These are phyloP conservation scores for Aureoboletus auriporus DNA, from an alignment of 768 basidiomycete genomes.

Conservation along the genomic window DNA sequence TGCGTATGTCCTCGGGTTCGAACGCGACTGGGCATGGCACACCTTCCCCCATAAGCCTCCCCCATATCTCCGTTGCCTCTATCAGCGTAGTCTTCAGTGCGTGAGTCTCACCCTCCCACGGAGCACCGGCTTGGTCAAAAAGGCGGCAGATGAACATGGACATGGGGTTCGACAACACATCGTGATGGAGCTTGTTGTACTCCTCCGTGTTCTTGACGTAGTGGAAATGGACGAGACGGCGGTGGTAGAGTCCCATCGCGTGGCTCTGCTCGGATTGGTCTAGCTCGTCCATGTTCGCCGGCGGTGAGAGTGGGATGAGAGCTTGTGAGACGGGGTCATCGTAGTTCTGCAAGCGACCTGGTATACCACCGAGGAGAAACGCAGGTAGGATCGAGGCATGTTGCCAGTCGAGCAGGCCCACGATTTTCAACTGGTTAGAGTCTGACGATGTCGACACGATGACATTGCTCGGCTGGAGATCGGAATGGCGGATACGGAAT, in stretches of 20 bases:
- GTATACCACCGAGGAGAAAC: slow-evolving; percentile 43
- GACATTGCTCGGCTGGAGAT: slow-evolving; percentile 38
- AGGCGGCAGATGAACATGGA: neutral
- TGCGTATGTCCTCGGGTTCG: neutral
- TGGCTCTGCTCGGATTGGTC: neutral
- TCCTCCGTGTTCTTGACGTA: neutral
- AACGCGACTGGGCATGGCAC: slow-evolving; percentile 2
- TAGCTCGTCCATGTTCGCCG: neutral
- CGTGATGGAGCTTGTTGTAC: neutral
- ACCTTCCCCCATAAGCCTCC: neutral
- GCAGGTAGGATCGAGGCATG: slow-evolving; percentile 37
- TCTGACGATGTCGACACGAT: too few relatives aligned
- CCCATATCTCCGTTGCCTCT: neutral
- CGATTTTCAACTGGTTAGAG: too few relatives aligned
- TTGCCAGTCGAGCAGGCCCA: too few relatives aligned
- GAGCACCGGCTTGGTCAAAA: neutral
- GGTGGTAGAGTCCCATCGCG: neutral
- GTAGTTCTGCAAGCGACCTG: neutral
- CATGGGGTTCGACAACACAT: neutral
- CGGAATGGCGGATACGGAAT: slow-evolving; percentile 49
- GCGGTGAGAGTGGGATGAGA: neutral
- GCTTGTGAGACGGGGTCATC: neutral
- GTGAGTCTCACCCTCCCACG: slow-evolving; percentile 1
- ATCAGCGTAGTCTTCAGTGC: neutral
- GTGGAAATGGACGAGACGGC: neutral